Evolutionary conservation across 140 eudicot genomes (phyloP).

Genomic region (Stevia rebaudiana): DNA sequence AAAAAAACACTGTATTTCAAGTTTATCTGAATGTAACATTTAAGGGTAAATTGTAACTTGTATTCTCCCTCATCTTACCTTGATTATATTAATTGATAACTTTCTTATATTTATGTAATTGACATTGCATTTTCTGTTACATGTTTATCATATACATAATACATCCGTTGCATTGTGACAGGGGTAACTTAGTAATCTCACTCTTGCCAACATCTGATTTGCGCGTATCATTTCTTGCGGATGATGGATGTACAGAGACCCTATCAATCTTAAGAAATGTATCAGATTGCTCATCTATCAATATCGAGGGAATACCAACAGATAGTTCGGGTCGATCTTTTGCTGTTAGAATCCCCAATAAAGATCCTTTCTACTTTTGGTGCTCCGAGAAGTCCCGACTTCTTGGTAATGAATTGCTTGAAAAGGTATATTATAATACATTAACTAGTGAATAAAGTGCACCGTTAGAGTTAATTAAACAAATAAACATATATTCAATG

Average conservation of each 20-base stretch:
- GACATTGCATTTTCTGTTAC: not conserved
- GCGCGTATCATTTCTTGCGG: slow-evolving; percentile 63
- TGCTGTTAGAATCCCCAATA: slow-evolving; percentile 27
- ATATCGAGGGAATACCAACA: slow-evolving; percentile 48
- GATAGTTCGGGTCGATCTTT: slow-evolving; percentile 78
- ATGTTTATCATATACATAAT: not conserved
- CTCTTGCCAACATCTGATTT: slow-evolving; percentile 74
- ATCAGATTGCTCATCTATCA: slow-evolving; percentile 37
- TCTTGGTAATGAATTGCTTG: slow-evolving; percentile 62
- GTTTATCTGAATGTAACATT: too few species aligned
- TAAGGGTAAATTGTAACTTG: not conserved
- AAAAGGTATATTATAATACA: slow-evolving; percentile 39
- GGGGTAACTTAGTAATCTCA: slow-evolving; percentile 62
- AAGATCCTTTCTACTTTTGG: slow-evolving; percentile 56
- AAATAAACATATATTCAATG: too few species aligned
- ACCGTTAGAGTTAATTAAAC: too few species aligned
- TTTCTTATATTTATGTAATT: not conserved
- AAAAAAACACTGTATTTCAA: not conserved
- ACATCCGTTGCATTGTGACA: slow-evolving; percentile 24
- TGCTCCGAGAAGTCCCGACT: slow-evolving; percentile 78
- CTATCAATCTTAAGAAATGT: slow-evolving; percentile 44
- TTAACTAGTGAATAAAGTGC: not conserved
- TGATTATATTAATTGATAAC: not conserved
- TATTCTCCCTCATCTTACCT: not conserved
- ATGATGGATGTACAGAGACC: slow-evolving; percentile 59